Conservation (phyloP, 1,284 basidiomycete species). For the Amylostereum areolatum region DNA sequence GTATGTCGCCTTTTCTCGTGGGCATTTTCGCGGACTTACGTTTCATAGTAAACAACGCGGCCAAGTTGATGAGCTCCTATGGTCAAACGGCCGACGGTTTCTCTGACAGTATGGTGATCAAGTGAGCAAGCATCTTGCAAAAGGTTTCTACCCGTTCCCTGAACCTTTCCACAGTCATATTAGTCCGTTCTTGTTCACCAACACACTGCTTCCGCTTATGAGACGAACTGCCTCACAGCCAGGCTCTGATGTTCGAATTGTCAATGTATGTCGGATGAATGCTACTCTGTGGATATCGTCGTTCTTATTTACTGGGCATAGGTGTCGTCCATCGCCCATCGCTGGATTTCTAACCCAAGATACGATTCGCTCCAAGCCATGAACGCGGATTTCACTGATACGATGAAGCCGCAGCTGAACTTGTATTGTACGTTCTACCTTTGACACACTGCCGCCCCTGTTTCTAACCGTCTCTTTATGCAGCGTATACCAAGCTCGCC, state of each 20-base stretch:
- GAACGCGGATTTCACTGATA: constrained; percentile 11
- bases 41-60: constrained; percentile 20
- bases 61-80: constrained; percentile 12
- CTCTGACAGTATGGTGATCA: constrained; percentile 20
- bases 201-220: constrained; percentile 23
- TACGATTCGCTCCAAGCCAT: constrained; percentile 10
- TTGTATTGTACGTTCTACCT: constrained; percentile 3
- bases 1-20: constrained; percentile 6
- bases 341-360: constrained; percentile 11
- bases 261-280: constrained; percentile 15
- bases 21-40: neutral
- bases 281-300: neutral
- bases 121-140: constrained; percentile 14
- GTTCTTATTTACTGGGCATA: constrained; percentile 7
- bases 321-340: constrained; percentile 11
- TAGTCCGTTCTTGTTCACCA: constrained; percentile 24
- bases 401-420: constrained; percentile 11
- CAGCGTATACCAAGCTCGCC: constrained; percentile 13
- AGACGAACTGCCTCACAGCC: constrained; percentile 18
- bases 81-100: constrained; percentile 11
- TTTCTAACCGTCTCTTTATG: neutral
- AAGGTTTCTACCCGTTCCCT: neutral
- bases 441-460: neutral
- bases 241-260: constrained; percentile 25
- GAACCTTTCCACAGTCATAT: constrained; percentile 19